Conservation (phyloP, 768 basidiomycete genomes). For the Suillus sp. region DNA sequence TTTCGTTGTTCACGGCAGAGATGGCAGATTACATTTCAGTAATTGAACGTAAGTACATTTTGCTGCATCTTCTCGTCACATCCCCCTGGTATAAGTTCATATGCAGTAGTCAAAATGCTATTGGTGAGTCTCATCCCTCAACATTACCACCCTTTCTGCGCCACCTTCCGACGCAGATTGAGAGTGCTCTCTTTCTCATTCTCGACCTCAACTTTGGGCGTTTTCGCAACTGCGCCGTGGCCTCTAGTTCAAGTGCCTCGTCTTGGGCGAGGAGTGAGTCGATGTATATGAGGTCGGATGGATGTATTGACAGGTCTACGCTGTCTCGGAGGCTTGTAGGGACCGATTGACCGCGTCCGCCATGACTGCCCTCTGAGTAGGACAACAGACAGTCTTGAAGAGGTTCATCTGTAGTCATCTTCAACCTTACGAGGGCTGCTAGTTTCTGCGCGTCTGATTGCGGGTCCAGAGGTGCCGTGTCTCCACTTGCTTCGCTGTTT, state of each 20-base stretch:
- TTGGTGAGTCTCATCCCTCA: not conserved
- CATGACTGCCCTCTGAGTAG: not conserved
- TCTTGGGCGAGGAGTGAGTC: not conserved
- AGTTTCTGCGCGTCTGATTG: constrained; percentile 5
- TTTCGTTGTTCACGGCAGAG: not conserved
- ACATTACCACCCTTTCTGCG: not conserved
- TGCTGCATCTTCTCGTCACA: not conserved
- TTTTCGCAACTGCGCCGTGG: not conserved
- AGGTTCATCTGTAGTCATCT: not conserved
- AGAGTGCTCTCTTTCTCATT: not conserved
- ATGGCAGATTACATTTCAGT: not conserved
- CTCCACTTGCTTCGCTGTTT: not conserved
- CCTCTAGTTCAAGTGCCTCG: not conserved
- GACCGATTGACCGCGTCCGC: not conserved
- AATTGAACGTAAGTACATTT: not conserved
- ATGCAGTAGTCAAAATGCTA: not conserved
- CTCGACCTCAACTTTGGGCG: not conserved
- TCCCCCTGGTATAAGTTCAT: no score
- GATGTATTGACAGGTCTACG: not conserved
- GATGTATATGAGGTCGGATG: not conserved
- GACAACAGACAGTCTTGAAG: not conserved
- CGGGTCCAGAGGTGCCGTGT: not conserved
- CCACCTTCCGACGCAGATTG: not conserved
- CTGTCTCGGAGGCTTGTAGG: not conserved
- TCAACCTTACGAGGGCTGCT: not conserved